Percentiles rank a stretch among this genome's conserved stretches.
Evolutionary conservation across 176 grass and related monocot species (phyloP).

Genomic region (Puccinellia tenuiflora): DNA sequence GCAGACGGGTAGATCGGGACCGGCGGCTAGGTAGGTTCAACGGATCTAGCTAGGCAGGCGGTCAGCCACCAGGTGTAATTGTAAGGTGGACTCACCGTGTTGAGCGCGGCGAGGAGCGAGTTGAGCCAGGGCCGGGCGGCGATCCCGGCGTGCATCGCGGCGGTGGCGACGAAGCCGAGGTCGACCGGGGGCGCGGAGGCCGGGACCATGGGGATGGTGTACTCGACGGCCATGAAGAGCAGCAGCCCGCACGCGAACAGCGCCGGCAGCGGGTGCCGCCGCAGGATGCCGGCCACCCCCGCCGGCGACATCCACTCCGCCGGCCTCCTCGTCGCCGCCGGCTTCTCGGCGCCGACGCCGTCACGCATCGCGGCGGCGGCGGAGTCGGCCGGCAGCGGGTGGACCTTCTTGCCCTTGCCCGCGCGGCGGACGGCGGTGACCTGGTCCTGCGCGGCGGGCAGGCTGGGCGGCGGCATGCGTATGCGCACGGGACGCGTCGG

Average conservation of each 20-base stretch:
- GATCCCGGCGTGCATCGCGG: slow-evolving; percentile 43
- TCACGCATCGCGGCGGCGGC: background rate
- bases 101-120: slow-evolving; percentile 77
- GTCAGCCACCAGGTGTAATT: too few relatives aligned
- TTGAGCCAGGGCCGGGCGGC: slow-evolving; percentile 58
- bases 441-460: background rate
- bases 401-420: slow-evolving; percentile 14
- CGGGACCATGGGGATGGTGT: slow-evolving; percentile 77
- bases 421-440: background rate
- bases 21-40: background rate
- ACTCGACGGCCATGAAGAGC: slow-evolving; percentile 91
- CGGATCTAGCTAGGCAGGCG: background rate
- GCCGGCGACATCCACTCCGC: slow-evolving; percentile 20
- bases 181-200: slow-evolving; percentile 61
- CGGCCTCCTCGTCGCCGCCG: background rate
- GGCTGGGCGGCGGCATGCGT: slow-evolving; percentile 46
- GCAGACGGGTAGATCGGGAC: background rate
- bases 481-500: background rate
- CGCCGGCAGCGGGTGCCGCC: slow-evolving; percentile 51
- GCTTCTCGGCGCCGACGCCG: background rate
- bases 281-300: background rate
- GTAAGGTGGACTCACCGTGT: slow-evolving; percentile 57
- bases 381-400: background rate
- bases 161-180: slow-evolving; percentile 61
- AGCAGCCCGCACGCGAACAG: slow-evolving; percentile 52